Evolutionary conservation across 306 rosid genomes (phyloP).

Genomic region (Canavalia gladiata): DNA sequence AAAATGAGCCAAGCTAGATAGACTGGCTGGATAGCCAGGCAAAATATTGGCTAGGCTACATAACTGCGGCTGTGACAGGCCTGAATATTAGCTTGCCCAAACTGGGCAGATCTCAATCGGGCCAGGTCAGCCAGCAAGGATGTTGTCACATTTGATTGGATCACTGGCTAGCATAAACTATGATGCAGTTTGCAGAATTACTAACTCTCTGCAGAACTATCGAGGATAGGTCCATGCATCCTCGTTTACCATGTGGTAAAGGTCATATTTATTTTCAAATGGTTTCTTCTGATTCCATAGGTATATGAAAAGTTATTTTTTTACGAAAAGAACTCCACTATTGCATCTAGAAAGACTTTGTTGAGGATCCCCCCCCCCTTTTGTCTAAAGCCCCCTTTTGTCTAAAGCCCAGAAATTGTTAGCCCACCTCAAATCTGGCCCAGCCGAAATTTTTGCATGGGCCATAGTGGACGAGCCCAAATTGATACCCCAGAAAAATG

Average conservation of each 20-base stretch:
- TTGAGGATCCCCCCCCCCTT: neutral
- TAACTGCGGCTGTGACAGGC: no score
- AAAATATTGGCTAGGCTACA: no score
- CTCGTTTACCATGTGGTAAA: slow-evolving; percentile 6
- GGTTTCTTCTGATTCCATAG: neutral
- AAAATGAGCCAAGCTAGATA: no score
- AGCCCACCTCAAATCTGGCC: neutral
- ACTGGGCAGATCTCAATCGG: no score
- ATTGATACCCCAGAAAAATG: neutral
- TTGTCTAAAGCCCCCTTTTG: neutral
- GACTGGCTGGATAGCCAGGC: no score
- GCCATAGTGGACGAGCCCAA: neutral
- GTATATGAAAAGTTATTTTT: neutral
- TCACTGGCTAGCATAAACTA: no score
- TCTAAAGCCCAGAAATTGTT: neutral
- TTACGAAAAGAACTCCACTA: neutral
- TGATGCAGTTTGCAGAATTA: no score
- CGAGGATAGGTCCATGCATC: neutral
- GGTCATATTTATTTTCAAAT: neutral
- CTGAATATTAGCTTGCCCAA: no score
- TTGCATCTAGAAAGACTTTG: neutral
- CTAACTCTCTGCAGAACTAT: no score
- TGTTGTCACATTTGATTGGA: no score
- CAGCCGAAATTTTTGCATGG: neutral
- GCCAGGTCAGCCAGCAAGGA: no score